A percentile compares a stretch with the other conserved stretches of the same genome.
phyloP scores from a whole-genome alignment of 2,329 filamentous ascomycete genomes.

The Calonectria pseudoturangicola region DNA sequence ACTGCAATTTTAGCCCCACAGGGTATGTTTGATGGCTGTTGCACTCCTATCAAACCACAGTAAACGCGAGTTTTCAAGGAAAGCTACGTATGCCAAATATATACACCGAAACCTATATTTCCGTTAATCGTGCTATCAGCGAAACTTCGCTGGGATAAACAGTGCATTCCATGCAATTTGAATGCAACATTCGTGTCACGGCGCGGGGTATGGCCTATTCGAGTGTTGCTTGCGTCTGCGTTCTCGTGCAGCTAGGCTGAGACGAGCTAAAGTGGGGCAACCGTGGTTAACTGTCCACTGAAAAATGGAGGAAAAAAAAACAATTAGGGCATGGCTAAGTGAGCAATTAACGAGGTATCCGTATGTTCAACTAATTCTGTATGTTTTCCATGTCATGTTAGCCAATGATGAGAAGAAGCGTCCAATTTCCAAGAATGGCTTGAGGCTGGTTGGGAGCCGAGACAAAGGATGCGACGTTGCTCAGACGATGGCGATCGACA shows the following conservation, averaged over 20 bases:
- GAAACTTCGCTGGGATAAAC: slow-evolving; percentile 41
- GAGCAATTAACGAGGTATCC: not conserved
- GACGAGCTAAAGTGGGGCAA: not conserved
- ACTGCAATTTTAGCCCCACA: no score
- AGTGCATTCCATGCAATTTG: slow-evolving; percentile 44
- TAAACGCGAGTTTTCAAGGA: no score
- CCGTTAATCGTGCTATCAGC: no score
- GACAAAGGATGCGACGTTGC: slow-evolving; percentile 4
- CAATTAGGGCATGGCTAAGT: not conserved
- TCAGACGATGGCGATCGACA: slow-evolving; percentile 5
- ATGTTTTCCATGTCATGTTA: not conserved
- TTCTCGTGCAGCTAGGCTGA: slow-evolving; percentile 17
- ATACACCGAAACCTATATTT: no score
- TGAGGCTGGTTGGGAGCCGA: not conserved
- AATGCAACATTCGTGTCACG: slow-evolving; percentile 48
- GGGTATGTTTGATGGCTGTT: no score
- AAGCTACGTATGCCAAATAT: no score
- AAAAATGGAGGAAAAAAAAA: not conserved
- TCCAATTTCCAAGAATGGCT: not conserved
- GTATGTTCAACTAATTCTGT: not conserved
- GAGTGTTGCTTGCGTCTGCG: slow-evolving; percentile 8
- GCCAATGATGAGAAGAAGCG: not conserved
- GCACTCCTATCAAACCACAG: no score
- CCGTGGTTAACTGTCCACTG: not conserved
- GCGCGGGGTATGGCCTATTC: slow-evolving; percentile 38